Evolutionary conservation across 2,329 filamentous ascomycete species (phyloP).

Genomic region (Botrytis squamosa): DNA sequence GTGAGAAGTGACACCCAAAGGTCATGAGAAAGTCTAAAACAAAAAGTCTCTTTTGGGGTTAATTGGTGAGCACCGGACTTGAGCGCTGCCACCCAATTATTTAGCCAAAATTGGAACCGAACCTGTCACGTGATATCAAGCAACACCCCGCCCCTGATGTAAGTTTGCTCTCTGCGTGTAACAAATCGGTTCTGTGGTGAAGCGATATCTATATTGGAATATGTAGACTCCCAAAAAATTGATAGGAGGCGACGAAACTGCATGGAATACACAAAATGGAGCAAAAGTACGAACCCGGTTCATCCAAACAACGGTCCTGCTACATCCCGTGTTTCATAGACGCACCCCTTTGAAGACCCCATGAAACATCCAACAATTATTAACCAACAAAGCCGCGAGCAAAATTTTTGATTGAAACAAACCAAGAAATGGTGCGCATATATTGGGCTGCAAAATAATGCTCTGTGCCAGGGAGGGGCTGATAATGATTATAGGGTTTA

Average conservation of each 20-base stretch:
- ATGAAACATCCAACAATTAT: slow-evolving; percentile 17
- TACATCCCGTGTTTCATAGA: slow-evolving; percentile 13
- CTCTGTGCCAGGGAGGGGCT: neutral
- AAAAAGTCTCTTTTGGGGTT: neutral
- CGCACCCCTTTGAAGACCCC: neutral
- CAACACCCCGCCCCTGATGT: neutral
- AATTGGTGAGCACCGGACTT: neutral
- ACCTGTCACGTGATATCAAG: neutral
- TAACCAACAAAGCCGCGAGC: neutral
- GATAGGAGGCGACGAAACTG: neutral
- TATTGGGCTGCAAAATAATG: neutral
- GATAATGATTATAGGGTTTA: neutral
- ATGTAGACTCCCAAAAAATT: neutral
- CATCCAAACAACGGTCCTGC: slow-evolving; percentile 17
- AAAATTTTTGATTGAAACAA: neutral
- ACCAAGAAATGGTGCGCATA: neutral
- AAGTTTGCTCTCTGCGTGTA: neutral
- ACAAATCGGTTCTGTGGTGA: neutral
- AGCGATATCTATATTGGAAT: neutral
- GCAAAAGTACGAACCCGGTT: slow-evolving; percentile 7
- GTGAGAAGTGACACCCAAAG: neutral
- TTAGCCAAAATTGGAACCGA: neutral
- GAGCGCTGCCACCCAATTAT: neutral
- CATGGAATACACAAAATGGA: neutral
- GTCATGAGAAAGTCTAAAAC: neutral